Evolutionary conservation across 306 rosid species (phyloP).

Genomic region (Sphenostylis stenocarpa): DNA sequence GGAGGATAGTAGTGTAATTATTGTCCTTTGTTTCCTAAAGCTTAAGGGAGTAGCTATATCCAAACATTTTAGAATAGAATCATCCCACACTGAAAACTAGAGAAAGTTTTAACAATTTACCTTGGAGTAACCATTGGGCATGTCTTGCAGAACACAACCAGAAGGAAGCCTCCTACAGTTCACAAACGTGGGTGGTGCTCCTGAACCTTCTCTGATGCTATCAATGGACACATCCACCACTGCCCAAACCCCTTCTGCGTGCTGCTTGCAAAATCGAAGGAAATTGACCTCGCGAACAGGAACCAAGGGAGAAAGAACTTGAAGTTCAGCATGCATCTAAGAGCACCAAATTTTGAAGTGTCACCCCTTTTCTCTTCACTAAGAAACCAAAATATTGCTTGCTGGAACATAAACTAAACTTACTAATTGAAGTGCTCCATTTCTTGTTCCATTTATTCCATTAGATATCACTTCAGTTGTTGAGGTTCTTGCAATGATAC

Average conservation of each 20-base stretch:
- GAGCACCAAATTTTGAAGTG: neutral
- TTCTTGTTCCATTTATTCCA: conserved; percentile 88
- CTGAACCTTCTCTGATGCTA: conserved; percentile 57
- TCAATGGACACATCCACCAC: conserved; percentile 88
- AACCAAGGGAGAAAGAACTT: conserved; percentile 90
- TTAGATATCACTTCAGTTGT: conserved; percentile 74
- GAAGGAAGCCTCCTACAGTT: conserved; percentile 93
- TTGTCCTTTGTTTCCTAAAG: too few relatives aligned
- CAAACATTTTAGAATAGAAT: neutral
- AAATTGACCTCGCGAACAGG: conserved; percentile 85
- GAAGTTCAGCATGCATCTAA: conserved; percentile 98
- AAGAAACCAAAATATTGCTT: neutral
- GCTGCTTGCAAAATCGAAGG: conserved; percentile 93
- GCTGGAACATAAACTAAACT: neutral
- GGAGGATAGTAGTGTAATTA: neutral
- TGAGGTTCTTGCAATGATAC: conserved; percentile 74
- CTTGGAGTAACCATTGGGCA: conserved; percentile 99
- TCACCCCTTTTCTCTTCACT: neutral
- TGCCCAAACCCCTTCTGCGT: conserved; percentile 94
- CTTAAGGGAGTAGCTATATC: too few relatives aligned
- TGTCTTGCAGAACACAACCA: conserved; percentile 97
- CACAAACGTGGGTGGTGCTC: conserved; percentile 49
- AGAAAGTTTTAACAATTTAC: conserved; percentile 38
- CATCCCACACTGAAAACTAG: neutral
- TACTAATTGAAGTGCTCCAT: conserved; percentile 90